phyloP scores from a whole-genome alignment of 345 rosid species.

The Moricandia arvensis region DNA sequence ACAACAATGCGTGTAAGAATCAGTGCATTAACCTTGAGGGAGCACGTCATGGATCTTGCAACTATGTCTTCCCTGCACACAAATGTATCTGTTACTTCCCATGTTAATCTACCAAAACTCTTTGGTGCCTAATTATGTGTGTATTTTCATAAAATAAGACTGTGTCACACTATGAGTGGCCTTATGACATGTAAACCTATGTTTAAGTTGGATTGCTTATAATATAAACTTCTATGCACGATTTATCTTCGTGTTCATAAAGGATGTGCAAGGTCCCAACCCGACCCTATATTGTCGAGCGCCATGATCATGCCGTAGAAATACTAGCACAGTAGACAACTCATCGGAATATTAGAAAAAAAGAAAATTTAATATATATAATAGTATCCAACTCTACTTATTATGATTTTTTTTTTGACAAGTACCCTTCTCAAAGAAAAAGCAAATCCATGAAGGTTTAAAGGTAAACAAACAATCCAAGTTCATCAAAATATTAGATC shows the following conservation, averaged over 20 bases:
- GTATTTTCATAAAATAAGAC: neutral
- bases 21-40: constrained; percentile 37
- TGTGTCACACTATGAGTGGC: neutral
- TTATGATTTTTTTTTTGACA: too few relatives aligned
- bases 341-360: too few relatives aligned
- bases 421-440: too few relatives aligned
- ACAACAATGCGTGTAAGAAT: neutral
- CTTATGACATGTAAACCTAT: neutral
- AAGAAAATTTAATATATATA: too few relatives aligned
- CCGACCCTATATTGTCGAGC: too few relatives aligned
- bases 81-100: constrained; percentile 18
- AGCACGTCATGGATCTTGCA: constrained; percentile 26
- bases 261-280: too few relatives aligned
- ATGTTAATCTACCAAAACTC: neutral
- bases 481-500: too few relatives aligned
- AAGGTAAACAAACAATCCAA: too few relatives aligned
- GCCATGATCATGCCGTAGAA: too few relatives aligned
- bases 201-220: neutral
- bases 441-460: too few relatives aligned
- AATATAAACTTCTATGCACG: neutral
- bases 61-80: constrained; percentile 21
- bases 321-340: too few relatives aligned
- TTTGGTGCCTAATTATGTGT: neutral
- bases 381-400: too few relatives aligned
- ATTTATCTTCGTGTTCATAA: neutral